Conservation (phyloP, 129 eudicot genomes). For the Tagetes patula region DNA sequence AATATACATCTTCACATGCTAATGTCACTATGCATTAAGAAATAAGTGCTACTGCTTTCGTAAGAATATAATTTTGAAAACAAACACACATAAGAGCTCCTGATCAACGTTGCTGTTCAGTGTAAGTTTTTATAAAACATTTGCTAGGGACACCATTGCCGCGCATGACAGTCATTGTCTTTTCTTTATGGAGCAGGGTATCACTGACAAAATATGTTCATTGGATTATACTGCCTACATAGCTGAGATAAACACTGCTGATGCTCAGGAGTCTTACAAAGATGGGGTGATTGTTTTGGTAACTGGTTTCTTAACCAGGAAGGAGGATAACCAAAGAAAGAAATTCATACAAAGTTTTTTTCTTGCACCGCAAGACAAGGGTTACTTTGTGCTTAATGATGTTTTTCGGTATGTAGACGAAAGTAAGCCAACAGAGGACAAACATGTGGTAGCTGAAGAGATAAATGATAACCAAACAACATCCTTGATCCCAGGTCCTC, state of each 20-base stretch:
- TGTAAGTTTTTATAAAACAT: neutral
- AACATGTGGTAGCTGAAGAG: conserved; percentile 28
- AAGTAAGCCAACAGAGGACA: conserved; percentile 35
- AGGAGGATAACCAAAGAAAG: conserved; percentile 50
- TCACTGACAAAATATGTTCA: conserved; percentile 63
- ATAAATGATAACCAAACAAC: conserved; percentile 37
- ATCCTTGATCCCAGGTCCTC: conserved; percentile 40
- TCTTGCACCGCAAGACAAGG: conserved; percentile 74
- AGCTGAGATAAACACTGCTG: conserved; percentile 59
- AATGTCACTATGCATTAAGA: neutral
- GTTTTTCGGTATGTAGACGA: conserved; percentile 57
- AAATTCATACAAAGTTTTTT: conserved; percentile 70
- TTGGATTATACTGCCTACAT: conserved; percentile 56
- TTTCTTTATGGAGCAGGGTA: conserved; percentile 49
- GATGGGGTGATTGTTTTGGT: conserved; percentile 69
- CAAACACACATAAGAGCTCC: neutral
- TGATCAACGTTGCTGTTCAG: conserved; percentile 9
- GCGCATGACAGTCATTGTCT: conserved; percentile 15
- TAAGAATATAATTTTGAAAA: neutral
- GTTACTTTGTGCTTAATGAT: conserved; percentile 75
- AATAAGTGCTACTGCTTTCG: neutral
- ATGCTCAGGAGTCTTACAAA: conserved; percentile 61
- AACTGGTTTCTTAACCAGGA: conserved; percentile 54
- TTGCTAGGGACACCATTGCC: neutral
- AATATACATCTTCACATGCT: neutral